Evolutionary conservation across 352 stramenopile species (phyloP).

Genomic region (Pythium sp.): DNA sequence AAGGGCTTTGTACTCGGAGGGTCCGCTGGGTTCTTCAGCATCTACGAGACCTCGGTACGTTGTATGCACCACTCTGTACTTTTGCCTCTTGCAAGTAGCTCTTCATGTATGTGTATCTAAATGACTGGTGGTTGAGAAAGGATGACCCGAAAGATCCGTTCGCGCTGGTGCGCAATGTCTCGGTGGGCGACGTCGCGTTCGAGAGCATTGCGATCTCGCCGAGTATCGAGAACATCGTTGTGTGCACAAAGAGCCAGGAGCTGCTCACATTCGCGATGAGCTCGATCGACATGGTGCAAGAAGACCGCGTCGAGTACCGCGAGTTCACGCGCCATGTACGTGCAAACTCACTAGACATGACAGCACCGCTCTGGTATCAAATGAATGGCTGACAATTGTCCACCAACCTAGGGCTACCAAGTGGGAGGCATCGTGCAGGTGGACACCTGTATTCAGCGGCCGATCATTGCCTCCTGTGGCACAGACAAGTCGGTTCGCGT

Average conservation of each 20-base stretch:
- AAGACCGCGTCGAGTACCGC: constrained; percentile 62
- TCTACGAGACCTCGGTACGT: constrained; percentile 70
- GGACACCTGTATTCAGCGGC: constrained; percentile 81
- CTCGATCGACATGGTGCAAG: constrained; percentile 71
- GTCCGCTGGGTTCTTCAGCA: constrained; percentile 68
- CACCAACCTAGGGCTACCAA: constrained; percentile 48
- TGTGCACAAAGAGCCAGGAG: constrained; percentile 66
- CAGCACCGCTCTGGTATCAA: neutral
- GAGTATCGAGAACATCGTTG: constrained; percentile 56
- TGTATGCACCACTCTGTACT: neutral
- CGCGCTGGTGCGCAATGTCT: constrained; percentile 65
- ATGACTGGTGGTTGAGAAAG: constrained; percentile 21
- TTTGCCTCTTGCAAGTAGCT: neutral
- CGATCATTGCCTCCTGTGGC: constrained; percentile 78
- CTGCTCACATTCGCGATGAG: constrained; percentile 68
- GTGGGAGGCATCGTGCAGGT: constrained; percentile 62
- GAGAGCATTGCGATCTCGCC: constrained; percentile 71
- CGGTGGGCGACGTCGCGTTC: constrained; percentile 70
- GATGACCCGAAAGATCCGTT: constrained; percentile 80
- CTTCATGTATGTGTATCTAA: neutral
- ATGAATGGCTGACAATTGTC: neutral
- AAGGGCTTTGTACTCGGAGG: constrained; percentile 79
- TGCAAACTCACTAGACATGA: neutral
- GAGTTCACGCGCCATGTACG: constrained; percentile 59
- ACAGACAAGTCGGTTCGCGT: constrained; percentile 83